Evolutionary conservation across 495 filamentous ascomycete genomes (phyloP).

Genomic region (Aspergillus coremiiformis): DNA sequence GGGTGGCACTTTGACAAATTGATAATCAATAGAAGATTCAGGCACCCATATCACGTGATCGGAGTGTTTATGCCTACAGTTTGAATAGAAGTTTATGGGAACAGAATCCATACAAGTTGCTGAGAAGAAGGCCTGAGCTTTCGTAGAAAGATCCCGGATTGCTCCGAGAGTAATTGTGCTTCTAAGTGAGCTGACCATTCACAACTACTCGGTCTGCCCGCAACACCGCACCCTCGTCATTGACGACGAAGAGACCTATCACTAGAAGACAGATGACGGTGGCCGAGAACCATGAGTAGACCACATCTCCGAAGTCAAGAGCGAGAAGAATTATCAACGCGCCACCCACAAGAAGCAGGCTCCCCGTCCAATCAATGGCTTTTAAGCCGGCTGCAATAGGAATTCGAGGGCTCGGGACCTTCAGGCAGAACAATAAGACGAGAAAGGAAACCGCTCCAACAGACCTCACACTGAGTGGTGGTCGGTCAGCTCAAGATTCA

Average conservation of each 20-base stretch:
- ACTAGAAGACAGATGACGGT: slow-evolving; percentile 62
- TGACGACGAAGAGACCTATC: slow-evolving; percentile 51
- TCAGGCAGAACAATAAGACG: slow-evolving; percentile 56
- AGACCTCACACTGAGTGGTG: slow-evolving; percentile 38
- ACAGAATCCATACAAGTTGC: too few species aligned
- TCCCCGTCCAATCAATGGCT: slow-evolving; percentile 64
- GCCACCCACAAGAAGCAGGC: slow-evolving; percentile 52
- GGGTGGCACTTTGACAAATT: background rate
- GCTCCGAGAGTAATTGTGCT: too few species aligned
- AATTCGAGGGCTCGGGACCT: slow-evolving; percentile 63
- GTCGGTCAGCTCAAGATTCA: background rate
- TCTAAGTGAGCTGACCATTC: too few species aligned
- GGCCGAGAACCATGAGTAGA: slow-evolving; percentile 58
- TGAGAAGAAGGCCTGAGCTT: too few species aligned
- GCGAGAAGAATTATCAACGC: slow-evolving; percentile 67
- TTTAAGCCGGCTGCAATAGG: slow-evolving; percentile 57
- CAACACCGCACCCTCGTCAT: slow-evolving; percentile 34
- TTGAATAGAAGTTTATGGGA: too few species aligned
- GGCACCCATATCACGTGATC: background rate
- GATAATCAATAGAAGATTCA: background rate
- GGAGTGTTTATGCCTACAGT: background rate
- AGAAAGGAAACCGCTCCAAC: slow-evolving; percentile 54
- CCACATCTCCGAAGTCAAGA: slow-evolving; percentile 60
- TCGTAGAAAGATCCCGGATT: too few species aligned
- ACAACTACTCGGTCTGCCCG: too few species aligned